These are phyloP conservation scores for Diaporthe sp. DNA, from an alignment of 2,329 filamentous ascomycete genomes.

Conservation along the genomic window DNA sequence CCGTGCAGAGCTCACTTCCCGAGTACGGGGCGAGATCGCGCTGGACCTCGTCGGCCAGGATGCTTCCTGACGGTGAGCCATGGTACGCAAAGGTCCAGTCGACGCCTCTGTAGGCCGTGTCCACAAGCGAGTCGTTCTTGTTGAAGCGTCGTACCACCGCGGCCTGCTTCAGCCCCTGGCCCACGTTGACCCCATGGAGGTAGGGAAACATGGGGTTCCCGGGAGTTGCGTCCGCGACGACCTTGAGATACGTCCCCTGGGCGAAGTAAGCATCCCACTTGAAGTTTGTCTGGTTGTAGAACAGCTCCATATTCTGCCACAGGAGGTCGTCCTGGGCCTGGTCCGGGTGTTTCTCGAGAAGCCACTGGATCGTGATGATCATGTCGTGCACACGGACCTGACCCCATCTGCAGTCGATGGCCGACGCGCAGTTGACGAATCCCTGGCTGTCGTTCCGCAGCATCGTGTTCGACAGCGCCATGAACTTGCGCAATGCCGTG, in stretches of 20 bases:
- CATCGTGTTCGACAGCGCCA: constrained; percentile 42
- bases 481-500: constrained; percentile 42
- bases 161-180: constrained; percentile 60
- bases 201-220: constrained; percentile 54
- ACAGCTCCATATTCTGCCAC: constrained; percentile 49
- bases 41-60: constrained; percentile 64
- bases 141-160: constrained; percentile 61
- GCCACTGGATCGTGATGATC: constrained; percentile 48
- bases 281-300: constrained; percentile 46
- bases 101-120: constrained; percentile 57
- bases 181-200: constrained; percentile 62
- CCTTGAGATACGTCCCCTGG: constrained; percentile 52
- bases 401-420: constrained; percentile 43
- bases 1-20: constrained; percentile 64
- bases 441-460: constrained; percentile 43
- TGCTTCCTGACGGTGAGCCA: constrained; percentile 59
- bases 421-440: constrained; percentile 39
- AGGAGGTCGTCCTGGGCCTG: constrained; percentile 44
- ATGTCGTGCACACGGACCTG: constrained; percentile 44
- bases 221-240: constrained; percentile 51
- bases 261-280: constrained; percentile 58
- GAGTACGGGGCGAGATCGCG: constrained; percentile 57
- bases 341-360: constrained; percentile 48
- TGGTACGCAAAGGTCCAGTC: constrained; percentile 64
- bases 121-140: constrained; percentile 56